Base-by-base conservation (phyloP, 2,329 filamentous ascomycete genomes). In the Amauroascus verrucosus region DNA sequence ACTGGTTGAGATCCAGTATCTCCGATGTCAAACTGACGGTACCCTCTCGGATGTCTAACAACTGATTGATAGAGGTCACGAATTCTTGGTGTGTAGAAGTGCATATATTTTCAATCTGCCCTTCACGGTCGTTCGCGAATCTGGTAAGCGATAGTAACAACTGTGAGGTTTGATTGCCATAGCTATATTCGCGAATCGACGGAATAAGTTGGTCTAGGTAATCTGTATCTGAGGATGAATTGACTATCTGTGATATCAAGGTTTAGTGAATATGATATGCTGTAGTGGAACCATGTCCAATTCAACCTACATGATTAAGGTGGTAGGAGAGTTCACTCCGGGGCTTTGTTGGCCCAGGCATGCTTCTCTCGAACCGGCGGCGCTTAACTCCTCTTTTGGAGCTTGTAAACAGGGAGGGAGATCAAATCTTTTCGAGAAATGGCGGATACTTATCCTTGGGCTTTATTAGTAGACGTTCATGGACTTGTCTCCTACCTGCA, bases 51-150 rank as follows among this genome's bases (percentile, higher is more conserved):
- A 97, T 89, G 55, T 82, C 81, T 61, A 97, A 86, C n/a, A 98
- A 80, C 65, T 94, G 88, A 63, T 93, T 94, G 60, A 98, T 89
- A 0, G 91, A 96, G 59, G 81, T 82, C 32, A 97, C 84, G 65
- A 98, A 98, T 64, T 96, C 93, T 65, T 97, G 91, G 64, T 98
- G 93, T 63, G 96, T 95, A 9, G 87, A 91, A 63, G 95, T 83
- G 62, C 93, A 95, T 62, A 97, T 94, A 20, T 82, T 82, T 72
- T 98, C 93, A 59, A 98, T 97, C 62, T 97, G 90, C 13, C 80
- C 72, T 68, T 98, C 93, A 56, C 90, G 84, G 45, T 93, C 87
- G 60, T 85, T 83, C 32, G 90, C 87, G 68, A 95, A 94, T 60
- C 84, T 82, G 44, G 83, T 81, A 53, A 95, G 77, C 56, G 86